Base-by-base conservation (phyloP, 2,329 filamentous ascomycete species). In the Phialocephala sp. region DNA sequence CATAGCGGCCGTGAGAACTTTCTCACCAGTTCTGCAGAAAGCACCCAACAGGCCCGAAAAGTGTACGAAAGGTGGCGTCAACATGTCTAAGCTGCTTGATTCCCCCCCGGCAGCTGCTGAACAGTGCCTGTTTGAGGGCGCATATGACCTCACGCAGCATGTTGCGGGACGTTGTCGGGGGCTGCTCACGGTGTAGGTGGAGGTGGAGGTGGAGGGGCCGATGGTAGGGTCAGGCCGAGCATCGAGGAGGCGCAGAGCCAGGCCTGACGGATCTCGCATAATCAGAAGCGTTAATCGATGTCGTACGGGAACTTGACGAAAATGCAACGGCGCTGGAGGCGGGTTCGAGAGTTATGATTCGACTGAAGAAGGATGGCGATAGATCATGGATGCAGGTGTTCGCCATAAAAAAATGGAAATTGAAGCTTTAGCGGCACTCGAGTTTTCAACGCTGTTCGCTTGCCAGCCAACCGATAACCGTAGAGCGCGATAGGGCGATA, bases 51-150 rank as follows among this genome's bases (percentile, higher is more conserved):
- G 47, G 11, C 14, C 15, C 43, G 43, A 47, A 22, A 52, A 11
- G 1, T 52, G 20, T 27, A 2, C 27, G 11, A 52, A 8, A 32
- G 43, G 18, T 52, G 20, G 47, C 47, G 47, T 52, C 47, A 52
- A 52, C 43, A 11, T 3, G 43, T 14, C 15, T n/a, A 11, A 8
- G 15, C 43, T 9, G 20, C n/a, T 11, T n/a, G 22, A 2, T n/a
- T n/a, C n/a, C n/a, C n/a, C 22, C 50, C 27, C 9, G 24, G 50
- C 8, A 35, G 50, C 12, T 32, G 22, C 18, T 54, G 50, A 54
- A 54, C 45, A 50, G n/a, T 18, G 41, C 41, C 41, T 43, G 45
- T 50, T 50, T 50, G 45, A 50, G 11, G 45, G 4, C 45, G 45
- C 27, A 32, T 43, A 43, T 43, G 41, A 43, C 41, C 41, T 43